Conservation (phyloP, 2,329 filamentous ascomycete genomes). For the Sporothrix schenckii region DNA sequence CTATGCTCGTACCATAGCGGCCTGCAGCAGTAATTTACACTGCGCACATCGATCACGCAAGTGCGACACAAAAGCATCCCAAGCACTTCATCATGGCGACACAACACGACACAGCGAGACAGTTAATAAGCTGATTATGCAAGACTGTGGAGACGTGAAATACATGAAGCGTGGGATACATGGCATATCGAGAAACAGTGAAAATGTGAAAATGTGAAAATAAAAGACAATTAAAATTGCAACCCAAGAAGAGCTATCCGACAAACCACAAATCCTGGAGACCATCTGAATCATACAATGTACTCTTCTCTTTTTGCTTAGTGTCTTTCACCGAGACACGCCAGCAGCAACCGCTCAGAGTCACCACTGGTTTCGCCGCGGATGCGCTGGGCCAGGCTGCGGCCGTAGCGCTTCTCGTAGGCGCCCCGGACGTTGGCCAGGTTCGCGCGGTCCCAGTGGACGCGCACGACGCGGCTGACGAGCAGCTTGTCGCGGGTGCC, state of each 20-base stretch:
- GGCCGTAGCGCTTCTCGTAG: slow-evolving; percentile 71
- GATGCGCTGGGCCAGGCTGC: slow-evolving; percentile 69
- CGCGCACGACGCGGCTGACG: slow-evolving; percentile 73
- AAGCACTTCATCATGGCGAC: no score
- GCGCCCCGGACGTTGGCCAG: slow-evolving; percentile 77
- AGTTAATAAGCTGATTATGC: neutral
- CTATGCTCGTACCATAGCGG: neutral
- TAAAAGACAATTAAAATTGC: neutral
- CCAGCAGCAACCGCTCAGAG: slow-evolving; percentile 76
- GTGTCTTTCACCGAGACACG: slow-evolving; percentile 56
- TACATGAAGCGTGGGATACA: neutral
- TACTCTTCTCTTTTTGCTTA: slow-evolving; percentile 1
- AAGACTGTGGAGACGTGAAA: slow-evolving; percentile 11
- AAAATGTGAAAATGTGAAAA: neutral
- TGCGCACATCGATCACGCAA: neutral
- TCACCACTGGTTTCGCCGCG: slow-evolving; percentile 83
- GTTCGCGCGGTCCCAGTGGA: slow-evolving; percentile 79
- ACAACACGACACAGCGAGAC: neutral
- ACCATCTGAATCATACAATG: slow-evolving; percentile 9
- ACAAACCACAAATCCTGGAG: neutral
- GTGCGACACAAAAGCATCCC: no score
- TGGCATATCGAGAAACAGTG: neutral
- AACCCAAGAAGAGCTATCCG: neutral
- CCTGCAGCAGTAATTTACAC: neutral
- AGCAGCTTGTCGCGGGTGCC: slow-evolving; percentile 86